A percentile compares a stretch with the other conserved stretches of the same genome.
phyloP scores from a whole-genome alignment of 306 rosid species.

The Cucurbita pepo region DNA sequence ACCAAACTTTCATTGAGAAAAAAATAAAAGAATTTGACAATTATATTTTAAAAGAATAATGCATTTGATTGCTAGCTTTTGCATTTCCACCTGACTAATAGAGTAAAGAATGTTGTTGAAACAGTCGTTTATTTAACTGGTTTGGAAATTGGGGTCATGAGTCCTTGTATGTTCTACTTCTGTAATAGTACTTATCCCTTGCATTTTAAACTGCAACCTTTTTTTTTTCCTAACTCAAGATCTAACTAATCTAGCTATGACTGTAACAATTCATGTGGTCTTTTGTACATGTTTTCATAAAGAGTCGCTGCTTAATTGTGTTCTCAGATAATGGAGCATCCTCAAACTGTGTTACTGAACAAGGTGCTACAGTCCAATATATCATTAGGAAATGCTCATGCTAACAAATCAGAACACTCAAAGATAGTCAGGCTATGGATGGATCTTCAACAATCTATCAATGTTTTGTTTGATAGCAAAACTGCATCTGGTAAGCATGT shows the following conservation, averaged over 20 bases:
- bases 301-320: neutral
- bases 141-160: neutral
- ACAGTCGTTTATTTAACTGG: neutral
- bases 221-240: neutral
- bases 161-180: neutral
- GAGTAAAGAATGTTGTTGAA: neutral
- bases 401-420: constrained; percentile 23
- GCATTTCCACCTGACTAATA: neutral
- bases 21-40: neutral
- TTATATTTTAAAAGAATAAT: neutral
- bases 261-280: neutral
- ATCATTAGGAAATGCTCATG: constrained; percentile 40
- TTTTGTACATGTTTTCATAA: neutral
- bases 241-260: neutral
- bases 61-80: neutral
- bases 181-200: neutral
- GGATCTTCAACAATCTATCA: constrained; percentile 77
- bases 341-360: constrained; percentile 61
- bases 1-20: no score
- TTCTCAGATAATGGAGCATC: constrained; percentile 72
- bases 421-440: constrained; percentile 41
- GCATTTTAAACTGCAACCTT: neutral
- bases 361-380: constrained; percentile 64
- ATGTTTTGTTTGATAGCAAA: constrained; percentile 57
- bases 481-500: constrained; percentile 38